Conservation (phyloP, 1,284 basidiomycete genomes). For the Chiua sp. region DNA sequence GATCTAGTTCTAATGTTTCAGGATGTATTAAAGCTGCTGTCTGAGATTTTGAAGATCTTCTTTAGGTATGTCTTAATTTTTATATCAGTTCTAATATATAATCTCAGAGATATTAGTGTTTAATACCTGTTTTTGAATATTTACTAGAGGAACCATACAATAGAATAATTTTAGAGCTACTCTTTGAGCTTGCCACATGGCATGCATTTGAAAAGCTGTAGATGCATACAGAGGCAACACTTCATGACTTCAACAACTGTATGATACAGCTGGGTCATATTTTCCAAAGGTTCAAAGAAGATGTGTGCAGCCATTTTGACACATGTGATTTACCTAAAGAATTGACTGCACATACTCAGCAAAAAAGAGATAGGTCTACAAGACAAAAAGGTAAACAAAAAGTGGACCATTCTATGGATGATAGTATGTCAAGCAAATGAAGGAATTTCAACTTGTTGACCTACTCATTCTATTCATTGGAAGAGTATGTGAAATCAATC, state of each 20-base stretch:
- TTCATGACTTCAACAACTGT: constrained; percentile 25
- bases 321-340: too few relatives aligned
- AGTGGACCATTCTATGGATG: too few relatives aligned
- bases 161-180: constrained; percentile 14
- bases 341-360: too few relatives aligned
- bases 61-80: constrained; percentile 32
- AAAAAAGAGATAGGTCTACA: too few relatives aligned
- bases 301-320: too few relatives aligned
- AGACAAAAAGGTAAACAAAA: too few relatives aligned
- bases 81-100: not conserved
- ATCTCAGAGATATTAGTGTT: constrained; percentile 28
- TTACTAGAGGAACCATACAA: constrained; percentile 37
- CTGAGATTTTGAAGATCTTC: constrained; percentile 25
- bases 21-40: constrained; percentile 8
- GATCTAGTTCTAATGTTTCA: constrained; percentile 16
- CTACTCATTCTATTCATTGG: too few relatives aligned
- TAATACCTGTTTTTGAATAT: constrained; percentile 40
- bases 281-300: too few relatives aligned
- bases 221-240: constrained; percentile 35
- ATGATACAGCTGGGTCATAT: constrained; percentile 8
- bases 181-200: constrained; percentile 33
- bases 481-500: too few relatives aligned
- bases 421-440: too few relatives aligned
- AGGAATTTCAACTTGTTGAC: too few relatives aligned
- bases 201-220: constrained; percentile 41